phyloP scores from a whole-genome alignment of 78 protist species.

The Corallochytrium limacisporum region DNA sequence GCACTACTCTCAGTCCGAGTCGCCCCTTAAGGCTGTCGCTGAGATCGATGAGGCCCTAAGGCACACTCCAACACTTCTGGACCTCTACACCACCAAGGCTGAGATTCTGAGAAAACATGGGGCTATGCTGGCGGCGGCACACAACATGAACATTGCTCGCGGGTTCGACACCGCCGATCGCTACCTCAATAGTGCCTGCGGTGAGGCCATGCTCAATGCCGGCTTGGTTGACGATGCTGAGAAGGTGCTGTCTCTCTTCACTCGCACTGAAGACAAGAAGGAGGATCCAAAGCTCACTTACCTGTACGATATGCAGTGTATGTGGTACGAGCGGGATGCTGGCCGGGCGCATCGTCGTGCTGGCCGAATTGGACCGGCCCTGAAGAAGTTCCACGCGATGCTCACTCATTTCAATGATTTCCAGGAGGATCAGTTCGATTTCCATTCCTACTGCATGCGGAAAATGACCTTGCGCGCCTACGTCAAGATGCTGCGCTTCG shows the following conservation, averaged over 20 bases:
- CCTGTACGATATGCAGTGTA: constrained; percentile 61
- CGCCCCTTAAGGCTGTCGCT: constrained; percentile 16
- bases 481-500: constrained; percentile 10
- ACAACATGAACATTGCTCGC: constrained; percentile 48
- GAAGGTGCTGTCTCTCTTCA: not conserved
- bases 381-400: constrained; percentile 43
- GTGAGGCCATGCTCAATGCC: constrained; percentile 40
- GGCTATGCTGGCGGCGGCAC: too few species aligned
- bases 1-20: constrained; percentile 36
- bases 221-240: not conserved
- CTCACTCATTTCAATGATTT: constrained; percentile 65
- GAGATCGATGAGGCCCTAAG: constrained; percentile 28
- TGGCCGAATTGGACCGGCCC: constrained; percentile 22
- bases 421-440: constrained; percentile 85
- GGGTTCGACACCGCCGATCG: constrained; percentile 79
- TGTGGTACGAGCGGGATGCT: constrained; percentile 57
- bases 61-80: constrained; percentile 76
- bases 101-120: constrained; percentile 26
- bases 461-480: constrained; percentile 77
- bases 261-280: not conserved
- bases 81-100: constrained; percentile 51
- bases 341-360: not conserved
- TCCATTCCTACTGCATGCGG: constrained; percentile 77
- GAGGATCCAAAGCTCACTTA: not conserved
- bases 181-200: constrained; percentile 62